Percentiles rank a stretch among this genome's conserved stretches.
Conservation (phyloP, 306 rosid genomes). For the Spatholobus suberectus region DNA sequence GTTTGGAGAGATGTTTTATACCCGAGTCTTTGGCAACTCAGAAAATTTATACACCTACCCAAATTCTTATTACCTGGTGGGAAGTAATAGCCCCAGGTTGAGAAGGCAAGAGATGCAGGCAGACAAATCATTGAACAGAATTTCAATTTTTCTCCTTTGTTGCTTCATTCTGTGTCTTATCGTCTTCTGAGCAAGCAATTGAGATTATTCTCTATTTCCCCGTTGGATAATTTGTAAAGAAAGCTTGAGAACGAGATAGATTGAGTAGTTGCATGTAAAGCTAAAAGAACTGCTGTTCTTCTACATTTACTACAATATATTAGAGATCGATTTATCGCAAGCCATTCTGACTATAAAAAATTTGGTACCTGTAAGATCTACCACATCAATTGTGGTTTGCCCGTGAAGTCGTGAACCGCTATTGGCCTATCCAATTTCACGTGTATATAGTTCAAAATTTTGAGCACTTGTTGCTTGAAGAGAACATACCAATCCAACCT, state of each 20-base stretch:
- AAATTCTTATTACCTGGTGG: slow-evolving; percentile 58
- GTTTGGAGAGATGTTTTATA: slow-evolving; percentile 73
- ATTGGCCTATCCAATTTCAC: background rate
- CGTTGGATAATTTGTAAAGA: slow-evolving; percentile 53
- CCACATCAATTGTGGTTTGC: background rate
- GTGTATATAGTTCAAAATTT: background rate
- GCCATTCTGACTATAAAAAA: no score
- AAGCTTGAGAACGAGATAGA: slow-evolving; percentile 1
- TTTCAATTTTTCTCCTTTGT: slow-evolving; percentile 81
- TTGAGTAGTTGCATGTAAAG: slow-evolving; percentile 7
- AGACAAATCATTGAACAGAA: slow-evolving; percentile 80
- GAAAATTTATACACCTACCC: slow-evolving; percentile 55
- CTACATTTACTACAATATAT: slow-evolving; percentile 12
- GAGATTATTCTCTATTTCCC: slow-evolving; percentile 33
- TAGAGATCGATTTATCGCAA: no score
- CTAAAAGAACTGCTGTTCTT: background rate
- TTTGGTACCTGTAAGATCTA: background rate
- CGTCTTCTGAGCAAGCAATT: slow-evolving; percentile 57
- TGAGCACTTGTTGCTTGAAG: background rate
- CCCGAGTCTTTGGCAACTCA: slow-evolving; percentile 72
- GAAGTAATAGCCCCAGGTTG: slow-evolving; percentile 61
- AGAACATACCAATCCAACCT: background rate
- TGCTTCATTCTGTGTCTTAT: slow-evolving; percentile 81
- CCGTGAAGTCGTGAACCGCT: background rate
- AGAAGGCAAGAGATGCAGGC: slow-evolving; percentile 92